Evolutionary conservation across 176 grass and related monocot species (phyloP), one percentile per base, ranked within the genome.

Genomic region (Saccharum spontaneum): DNA sequence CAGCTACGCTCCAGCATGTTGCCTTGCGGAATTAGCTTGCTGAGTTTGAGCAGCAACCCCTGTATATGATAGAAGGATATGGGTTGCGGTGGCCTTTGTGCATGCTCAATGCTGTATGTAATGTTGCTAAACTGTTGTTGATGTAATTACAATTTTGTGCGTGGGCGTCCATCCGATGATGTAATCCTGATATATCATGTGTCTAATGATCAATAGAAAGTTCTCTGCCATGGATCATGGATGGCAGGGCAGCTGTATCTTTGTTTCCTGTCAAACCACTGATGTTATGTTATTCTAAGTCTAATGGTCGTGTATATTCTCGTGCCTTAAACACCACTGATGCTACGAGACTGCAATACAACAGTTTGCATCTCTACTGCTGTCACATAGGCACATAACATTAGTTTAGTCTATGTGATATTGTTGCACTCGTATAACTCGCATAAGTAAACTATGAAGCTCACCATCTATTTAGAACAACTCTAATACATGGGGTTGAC

Each of bases 21-120:
- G 46, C 46, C 26, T 48, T 67, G 38, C 16, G n/a, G 74, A 68
- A 40, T 57, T 20, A 55, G 37, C 65, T 39, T 18, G 61, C 54
- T 5, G 44, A 79, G 67, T 73, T 85, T 59, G 52, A 83, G 59
- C 67, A 68, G 73, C 59, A 86, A 31, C 84, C 79, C 74, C 59
- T 86, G 70, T 88, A 79, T 85, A 71, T 82, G 48, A 59, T 81
- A 87, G 69, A 57, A 66, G 2, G 54, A 57, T 71, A 24, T 65
- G 83, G 72, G 83, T 89, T 90, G 78, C 54, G 38, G 52, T 12
- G 24, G n/a, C 65, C 49, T 39, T 67, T 41, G 45, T 68, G 76
- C 37, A 70, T 46, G 46, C 10, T 72, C 34, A 20, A 14, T 70
- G 70, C 7, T 62, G n/a, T 71, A 11, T 40, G 59, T 62, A 31